Base-by-base conservation (phyloP, 331 rosid species). In the Rosa hybrid region DNA sequence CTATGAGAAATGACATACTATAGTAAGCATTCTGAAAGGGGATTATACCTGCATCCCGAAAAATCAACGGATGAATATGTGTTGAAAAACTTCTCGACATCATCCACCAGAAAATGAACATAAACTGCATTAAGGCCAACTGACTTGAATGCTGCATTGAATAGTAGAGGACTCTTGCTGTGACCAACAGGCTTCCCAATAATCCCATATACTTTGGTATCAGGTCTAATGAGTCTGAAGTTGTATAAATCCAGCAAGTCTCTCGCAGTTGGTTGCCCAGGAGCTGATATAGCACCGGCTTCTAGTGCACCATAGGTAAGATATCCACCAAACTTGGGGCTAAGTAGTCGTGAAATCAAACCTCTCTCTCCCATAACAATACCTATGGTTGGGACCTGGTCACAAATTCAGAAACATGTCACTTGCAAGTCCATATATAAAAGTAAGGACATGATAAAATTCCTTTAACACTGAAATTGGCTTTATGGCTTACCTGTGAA, bases 351-450 rank as follows among this genome's bases (percentile, higher is more conserved):
- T 18, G 88, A 82, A 64, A 87, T 87, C 81, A 87, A 69, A 78
- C 90, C 90, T 69, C 77, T 84, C 82, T 87, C 90, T 5, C 86
- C 86, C 90, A 87, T 87, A 50, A 79, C 84, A 82, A 87, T 87
- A 23, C 84, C 86, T 71, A 87, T 87, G 23, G 85, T 72, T 77
- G 90, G 90, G 44, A 84, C 84, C 90, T 87, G 74, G 14, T 69
- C 56, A 74, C 17, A 57, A 51, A 39, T 57, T 20, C 20, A 51
- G 80, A 20, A 68, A 79, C 16, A 39, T 34, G 17, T 41, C 14
- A 30, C 13, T 68, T 34, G 25, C 13, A 38, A 67, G 16, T 38
- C 10, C 71, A 34, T 38, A 16, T 16, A 34, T 46, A 7, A 30
- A 45, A 45, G 23, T 12, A 12, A 10, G 39, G 27, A 42, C 3